Percentiles rank a stretch among this genome's conserved stretches.
These are phyloP conservation scores for Gastrolobium villosum DNA, from an alignment of 306 rosid genomes.

Conservation along the genomic window DNA sequence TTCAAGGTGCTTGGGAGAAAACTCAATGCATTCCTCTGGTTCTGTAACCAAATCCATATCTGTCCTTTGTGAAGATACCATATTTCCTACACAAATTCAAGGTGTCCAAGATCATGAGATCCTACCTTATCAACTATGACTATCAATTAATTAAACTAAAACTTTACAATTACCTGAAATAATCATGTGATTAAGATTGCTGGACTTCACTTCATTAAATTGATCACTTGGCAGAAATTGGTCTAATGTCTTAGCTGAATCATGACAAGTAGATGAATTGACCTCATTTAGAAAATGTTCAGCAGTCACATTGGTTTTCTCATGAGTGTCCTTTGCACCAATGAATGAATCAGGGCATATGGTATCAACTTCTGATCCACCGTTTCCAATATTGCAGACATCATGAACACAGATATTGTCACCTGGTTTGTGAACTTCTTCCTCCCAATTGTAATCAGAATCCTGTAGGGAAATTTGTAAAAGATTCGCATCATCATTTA, in stretches of 20 bases:
- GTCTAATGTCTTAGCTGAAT: background rate
- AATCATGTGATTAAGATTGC: background rate
- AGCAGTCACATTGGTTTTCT: background rate
- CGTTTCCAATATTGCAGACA: background rate
- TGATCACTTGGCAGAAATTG: background rate
- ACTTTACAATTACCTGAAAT: conserved; percentile 31
- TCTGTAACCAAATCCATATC: conserved; percentile 6
- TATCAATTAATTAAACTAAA: conserved; percentile 10
- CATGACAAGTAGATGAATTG: background rate
- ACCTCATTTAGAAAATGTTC: conserved; percentile 14
- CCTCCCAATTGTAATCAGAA: conserved; percentile 11
- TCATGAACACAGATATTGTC: background rate
- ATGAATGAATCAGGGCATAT: background rate
- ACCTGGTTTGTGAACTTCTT: background rate
- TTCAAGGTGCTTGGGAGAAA: conserved; percentile 2
- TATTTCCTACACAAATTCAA: conserved; percentile 1
- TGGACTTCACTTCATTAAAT: background rate
- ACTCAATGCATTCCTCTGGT: conserved; percentile 10
- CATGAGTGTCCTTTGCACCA: background rate
- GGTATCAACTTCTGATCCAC: background rate
- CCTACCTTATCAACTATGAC: background rate
- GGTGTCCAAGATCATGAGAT: background rate
- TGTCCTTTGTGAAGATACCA: background rate
- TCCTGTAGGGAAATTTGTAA: conserved; percentile 11
- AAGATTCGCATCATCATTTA: background rate